Base-by-base conservation (phyloP, 495 filamentous ascomycete genomes). In the Xylaria sp. region DNA sequence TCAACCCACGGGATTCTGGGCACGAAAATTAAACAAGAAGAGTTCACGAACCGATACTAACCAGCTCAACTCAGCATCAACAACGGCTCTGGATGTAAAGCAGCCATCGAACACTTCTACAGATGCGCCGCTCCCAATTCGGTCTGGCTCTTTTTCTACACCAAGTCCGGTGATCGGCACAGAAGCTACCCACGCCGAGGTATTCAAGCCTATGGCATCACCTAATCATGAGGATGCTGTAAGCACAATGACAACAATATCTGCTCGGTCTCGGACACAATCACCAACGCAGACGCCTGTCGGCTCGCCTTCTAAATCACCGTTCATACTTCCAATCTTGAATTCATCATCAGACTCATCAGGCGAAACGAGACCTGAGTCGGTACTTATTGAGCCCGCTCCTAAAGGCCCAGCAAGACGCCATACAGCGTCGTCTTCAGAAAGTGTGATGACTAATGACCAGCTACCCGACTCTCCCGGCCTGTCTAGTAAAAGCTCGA, bases 171-270 rank as follows among this genome's bases (percentile, higher is more conserved):
- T 77, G 52, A 75, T 78, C 64, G 69, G 76, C 21, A 78, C 77
- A 17, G 77, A 78, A 48, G 67, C 73, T 9, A 63, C 77, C 6
- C 76, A 80, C 24, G 77, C 79, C 44, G 76, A 79, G 43, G 70
- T 75, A 24, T 77, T 79, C 53, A 78, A 75, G 57, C 77, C 78
- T 19, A 73, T 74, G 15, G 62, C 74, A n/a, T 76, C 77, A 37
- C 75, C 78, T 58, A 85, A 88, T 65, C 83, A 87, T 64, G 83
- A 84, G 68, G 84, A 87, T 77, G 91, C 90, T 15, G 79, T 88
- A 24, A 87, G 82, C 72, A 78, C 85, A 11, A 92, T 93, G 85
- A 89, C 89, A 67, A 89, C 87, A 37, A 89, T 94, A 19, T 88
- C 89, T 24, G 87, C 76, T 44, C 87, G 87, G 11, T 91, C 90